Evolutionary conservation across 208 protist species (phyloP).

Genomic region (Strigomonas culicis): DNA sequence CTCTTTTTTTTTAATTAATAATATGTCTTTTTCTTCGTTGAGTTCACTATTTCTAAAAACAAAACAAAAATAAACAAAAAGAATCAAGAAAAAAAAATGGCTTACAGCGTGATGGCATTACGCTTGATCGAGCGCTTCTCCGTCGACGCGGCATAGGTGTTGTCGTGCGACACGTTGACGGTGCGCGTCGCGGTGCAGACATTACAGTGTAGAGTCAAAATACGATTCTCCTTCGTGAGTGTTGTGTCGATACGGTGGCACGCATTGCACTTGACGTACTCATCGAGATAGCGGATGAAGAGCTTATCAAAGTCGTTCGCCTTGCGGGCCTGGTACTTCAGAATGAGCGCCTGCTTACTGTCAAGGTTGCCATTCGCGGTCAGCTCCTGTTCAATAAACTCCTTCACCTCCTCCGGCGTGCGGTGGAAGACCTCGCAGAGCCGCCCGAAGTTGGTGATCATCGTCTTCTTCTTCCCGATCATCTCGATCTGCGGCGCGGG

Average conservation of each 20-base stretch:
- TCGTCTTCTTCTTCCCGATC: constrained; percentile 91
- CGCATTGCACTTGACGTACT: constrained; percentile 90
- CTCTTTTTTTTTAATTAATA: not conserved
- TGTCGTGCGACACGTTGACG: constrained; percentile 52
- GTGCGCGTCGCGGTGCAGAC: constrained; percentile 77
- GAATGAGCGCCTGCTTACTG: constrained; percentile 80
- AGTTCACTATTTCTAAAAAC: not conserved
- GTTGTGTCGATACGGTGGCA: constrained; percentile 88
- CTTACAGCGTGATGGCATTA: constrained; percentile 57
- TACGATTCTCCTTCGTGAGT: constrained; percentile 76
- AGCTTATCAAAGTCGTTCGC: constrained; percentile 75
- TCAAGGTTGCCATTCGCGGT: constrained; percentile 83
- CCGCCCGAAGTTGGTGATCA: constrained; percentile 88
- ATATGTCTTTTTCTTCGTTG: no score
- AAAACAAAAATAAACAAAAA: constrained; percentile 8
- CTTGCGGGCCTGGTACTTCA: constrained; percentile 87
- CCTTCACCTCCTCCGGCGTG: constrained; percentile 84
- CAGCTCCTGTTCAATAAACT: constrained; percentile 91
- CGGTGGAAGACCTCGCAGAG: constrained; percentile 87
- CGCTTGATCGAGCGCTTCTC: constrained; percentile 74
- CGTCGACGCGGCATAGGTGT: constrained; percentile 70
- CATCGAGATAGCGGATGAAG: constrained; percentile 84
- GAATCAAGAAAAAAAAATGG: not conserved
- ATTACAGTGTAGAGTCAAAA: constrained; percentile 70
- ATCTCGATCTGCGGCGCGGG: constrained; percentile 74